Evolutionary conservation across 2,329 filamentous ascomycete species (phyloP).

Genomic region (Colletotrichum filicis): DNA sequence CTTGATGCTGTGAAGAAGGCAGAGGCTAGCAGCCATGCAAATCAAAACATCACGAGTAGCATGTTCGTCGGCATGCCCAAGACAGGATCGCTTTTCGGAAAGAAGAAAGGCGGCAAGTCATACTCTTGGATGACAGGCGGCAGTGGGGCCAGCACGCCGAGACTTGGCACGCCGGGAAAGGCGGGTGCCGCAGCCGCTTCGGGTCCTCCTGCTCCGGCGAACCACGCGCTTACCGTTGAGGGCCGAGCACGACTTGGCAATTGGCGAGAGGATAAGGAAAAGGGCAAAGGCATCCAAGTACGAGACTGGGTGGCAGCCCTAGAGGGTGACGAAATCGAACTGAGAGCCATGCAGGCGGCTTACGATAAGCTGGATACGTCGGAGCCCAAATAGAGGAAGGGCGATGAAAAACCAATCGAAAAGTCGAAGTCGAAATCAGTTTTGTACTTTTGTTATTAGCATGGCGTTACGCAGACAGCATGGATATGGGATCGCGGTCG

Average conservation of each 20-base stretch:
- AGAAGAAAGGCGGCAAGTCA: conserved; percentile 72
- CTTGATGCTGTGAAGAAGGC: conserved; percentile 80
- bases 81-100: conserved; percentile 65
- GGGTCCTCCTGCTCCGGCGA: conserved; percentile 43
- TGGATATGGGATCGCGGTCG: conserved; percentile 24
- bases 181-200: conserved; percentile 47
- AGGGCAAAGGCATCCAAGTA: conserved; percentile 83
- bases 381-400: conserved; percentile 48
- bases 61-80: conserved; percentile 76
- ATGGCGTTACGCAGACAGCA: conserved; percentile 44
- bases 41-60: conserved; percentile 85
- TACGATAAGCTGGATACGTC: conserved; percentile 64
- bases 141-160: conserved; percentile 65
- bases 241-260: conserved; percentile 75
- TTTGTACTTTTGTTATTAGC: conserved; percentile 45
- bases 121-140: conserved; percentile 80
- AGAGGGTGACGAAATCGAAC: conserved; percentile 80
- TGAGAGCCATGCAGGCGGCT: conserved; percentile 69
- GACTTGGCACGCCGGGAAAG: conserved; percentile 49
- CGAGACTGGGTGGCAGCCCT: conserved; percentile 84
- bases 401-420: background rate
- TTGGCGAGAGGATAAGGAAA: conserved; percentile 82
- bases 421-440: conserved; percentile 6
- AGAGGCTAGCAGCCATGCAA: conserved; percentile 82
- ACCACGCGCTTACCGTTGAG: conserved; percentile 62